phyloP scores from a whole-genome alignment of 1,139 yeast species.

The Pichia sp. region DNA sequence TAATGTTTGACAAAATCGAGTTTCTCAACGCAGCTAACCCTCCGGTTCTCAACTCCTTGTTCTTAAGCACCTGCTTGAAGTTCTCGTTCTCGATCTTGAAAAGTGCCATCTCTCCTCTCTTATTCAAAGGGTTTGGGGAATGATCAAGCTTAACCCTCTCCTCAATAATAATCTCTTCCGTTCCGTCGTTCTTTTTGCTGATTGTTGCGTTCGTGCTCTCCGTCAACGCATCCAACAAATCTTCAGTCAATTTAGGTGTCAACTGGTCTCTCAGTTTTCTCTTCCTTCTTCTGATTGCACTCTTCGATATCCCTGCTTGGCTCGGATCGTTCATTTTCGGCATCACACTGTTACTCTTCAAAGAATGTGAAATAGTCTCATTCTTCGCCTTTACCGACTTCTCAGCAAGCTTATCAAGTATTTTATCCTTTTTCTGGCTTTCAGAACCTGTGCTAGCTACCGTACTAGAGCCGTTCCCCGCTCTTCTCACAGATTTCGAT shows the following conservation, averaged over 20 bases:
- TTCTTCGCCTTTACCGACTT: constrained; percentile 3
- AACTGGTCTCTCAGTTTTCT: constrained; percentile 59
- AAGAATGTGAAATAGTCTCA: not conserved
- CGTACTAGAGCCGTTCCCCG: constrained; percentile 1
- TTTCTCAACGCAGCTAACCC: constrained; percentile 59
- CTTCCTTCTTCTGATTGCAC: constrained; percentile 61
- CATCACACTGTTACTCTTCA: constrained; percentile 20
- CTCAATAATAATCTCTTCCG: constrained; percentile 20
- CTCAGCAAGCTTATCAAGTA: constrained; percentile 17
- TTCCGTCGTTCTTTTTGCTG: constrained; percentile 17
- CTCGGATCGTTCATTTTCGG: constrained; percentile 19
- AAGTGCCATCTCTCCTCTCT: constrained; percentile 52
- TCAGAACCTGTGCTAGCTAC: not conserved
- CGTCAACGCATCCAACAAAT: constrained; percentile 51
- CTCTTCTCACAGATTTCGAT: constrained; percentile 33
- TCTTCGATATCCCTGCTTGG: constrained; percentile 52
- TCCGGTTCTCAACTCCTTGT: constrained; percentile 46
- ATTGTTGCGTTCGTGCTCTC: constrained; percentile 35
- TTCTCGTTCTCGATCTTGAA: constrained; percentile 49
- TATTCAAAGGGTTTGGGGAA: constrained; percentile 57
- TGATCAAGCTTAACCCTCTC: constrained; percentile 37
- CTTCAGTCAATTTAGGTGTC: constrained; percentile 54
- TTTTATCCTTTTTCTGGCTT: constrained; percentile 15
- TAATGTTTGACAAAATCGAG: constrained; percentile 32
- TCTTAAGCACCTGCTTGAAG: constrained; percentile 51